Conservation (phyloP, 139 green algal genomes). For the Chlamydomonas sphaeroides region DNA sequence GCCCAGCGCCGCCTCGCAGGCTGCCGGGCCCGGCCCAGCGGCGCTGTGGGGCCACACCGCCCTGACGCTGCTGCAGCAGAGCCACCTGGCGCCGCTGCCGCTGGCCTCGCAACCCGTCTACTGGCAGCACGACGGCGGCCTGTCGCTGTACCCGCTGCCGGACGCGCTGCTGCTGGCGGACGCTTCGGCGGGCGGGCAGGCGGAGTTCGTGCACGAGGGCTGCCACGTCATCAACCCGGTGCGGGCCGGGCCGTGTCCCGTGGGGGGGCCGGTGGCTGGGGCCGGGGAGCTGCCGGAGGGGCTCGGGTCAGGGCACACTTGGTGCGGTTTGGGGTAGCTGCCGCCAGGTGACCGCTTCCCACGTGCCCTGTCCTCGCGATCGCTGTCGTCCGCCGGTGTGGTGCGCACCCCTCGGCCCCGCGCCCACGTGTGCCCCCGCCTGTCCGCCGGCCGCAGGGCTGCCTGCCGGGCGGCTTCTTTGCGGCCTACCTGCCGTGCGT, state of each 20-base stretch:
- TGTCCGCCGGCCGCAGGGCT: constrained; percentile 68
- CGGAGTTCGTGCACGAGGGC: constrained; percentile 60
- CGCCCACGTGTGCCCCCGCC: background rate
- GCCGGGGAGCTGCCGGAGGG: too few species aligned
- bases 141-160: constrained; percentile 89
- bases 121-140: constrained; percentile 83
- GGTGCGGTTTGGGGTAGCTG: too few species aligned
- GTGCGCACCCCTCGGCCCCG: too few species aligned
- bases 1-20: background rate
- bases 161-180: constrained; percentile 86
- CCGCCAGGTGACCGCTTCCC: too few species aligned
- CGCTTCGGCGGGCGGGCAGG: constrained; percentile 50
- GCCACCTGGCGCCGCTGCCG: constrained; percentile 89
- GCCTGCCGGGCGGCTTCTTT: constrained; percentile 74
- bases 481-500: constrained; percentile 67
- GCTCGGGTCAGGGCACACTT: too few species aligned
- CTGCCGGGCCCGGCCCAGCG: background rate
- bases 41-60: constrained; percentile 73
- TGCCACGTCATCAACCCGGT: constrained; percentile 84
- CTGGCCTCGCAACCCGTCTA: constrained; percentile 83
- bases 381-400: too few species aligned
- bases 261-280: background rate
- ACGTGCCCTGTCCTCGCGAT: too few species aligned
- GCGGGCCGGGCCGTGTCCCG: background rate
- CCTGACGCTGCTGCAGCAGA: constrained; percentile 91